Evolutionary conservation across 2,329 filamentous ascomycete genomes (phyloP).

Genomic region (Fusarium sacchari): DNA sequence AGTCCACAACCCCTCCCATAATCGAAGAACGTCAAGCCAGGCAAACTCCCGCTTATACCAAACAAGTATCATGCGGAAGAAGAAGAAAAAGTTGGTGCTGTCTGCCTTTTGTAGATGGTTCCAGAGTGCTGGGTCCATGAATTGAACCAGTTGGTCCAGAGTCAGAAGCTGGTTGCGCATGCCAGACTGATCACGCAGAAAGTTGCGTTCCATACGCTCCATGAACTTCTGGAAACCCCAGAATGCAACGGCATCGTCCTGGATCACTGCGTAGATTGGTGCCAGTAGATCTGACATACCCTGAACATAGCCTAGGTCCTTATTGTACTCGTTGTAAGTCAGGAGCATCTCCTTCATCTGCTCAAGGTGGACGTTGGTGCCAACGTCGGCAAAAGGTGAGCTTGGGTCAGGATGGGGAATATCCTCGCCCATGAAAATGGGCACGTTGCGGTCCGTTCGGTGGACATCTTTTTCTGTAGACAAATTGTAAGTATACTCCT

Average conservation of each 20-base stretch:
- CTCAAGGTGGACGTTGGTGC: slow-evolving; percentile 97
- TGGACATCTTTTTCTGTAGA: slow-evolving; percentile 95
- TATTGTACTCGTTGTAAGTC: slow-evolving; percentile 98
- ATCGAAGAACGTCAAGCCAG: slow-evolving; percentile 84
- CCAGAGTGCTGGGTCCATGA: slow-evolving; percentile 96
- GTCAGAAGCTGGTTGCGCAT: slow-evolving; percentile 93
- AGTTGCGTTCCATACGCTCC: slow-evolving; percentile 98
- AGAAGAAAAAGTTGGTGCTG: slow-evolving; percentile 99
- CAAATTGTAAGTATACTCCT: slow-evolving; percentile 27
- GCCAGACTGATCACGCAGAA: slow-evolving; percentile 92
- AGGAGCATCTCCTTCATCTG: slow-evolving; percentile 99
- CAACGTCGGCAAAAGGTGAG: slow-evolving; percentile 90
- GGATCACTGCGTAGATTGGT: slow-evolving; percentile 95
- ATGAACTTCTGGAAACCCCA: slow-evolving; percentile 98
- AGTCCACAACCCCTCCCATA: slow-evolving; percentile 97
- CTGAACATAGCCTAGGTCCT: slow-evolving; percentile 94
- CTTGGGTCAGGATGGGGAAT: slow-evolving; percentile 96
- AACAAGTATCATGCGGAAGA: slow-evolving; percentile 98
- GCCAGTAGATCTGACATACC: slow-evolving; percentile 98
- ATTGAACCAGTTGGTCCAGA: slow-evolving; percentile 92
- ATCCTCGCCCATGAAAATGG: slow-evolving; percentile 96
- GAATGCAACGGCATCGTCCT: slow-evolving; percentile 96
- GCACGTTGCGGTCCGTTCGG: slow-evolving; percentile 91
- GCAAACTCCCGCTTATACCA: slow-evolving; percentile 99
- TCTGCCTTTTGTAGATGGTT: slow-evolving; percentile 89